A percentile compares a stretch with the other conserved stretches of the same genome.
These are phyloP conservation scores for Ailanthus altissimus DNA, from an alignment of 345 rosid species.

Conservation along the genomic window DNA sequence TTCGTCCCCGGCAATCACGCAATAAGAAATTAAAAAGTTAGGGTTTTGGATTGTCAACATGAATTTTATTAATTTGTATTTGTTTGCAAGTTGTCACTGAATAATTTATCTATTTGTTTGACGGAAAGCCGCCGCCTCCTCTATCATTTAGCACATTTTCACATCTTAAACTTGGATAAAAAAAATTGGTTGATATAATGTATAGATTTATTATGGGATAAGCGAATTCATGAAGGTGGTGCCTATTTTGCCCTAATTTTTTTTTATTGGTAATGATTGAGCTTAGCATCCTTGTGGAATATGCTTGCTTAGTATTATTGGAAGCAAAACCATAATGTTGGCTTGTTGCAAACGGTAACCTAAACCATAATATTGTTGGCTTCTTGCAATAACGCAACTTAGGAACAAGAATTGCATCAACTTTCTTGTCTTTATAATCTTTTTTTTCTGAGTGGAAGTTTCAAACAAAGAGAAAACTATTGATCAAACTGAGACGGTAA, in stretches of 20 bases:
- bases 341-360: neutral
- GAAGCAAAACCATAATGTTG: neutral
- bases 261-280: neutral
- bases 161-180: neutral
- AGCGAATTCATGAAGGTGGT: neutral
- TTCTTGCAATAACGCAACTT: neutral
- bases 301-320: neutral
- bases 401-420: neutral
- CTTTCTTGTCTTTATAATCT: neutral
- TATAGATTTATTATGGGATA: neutral
- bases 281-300: neutral
- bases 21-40: neutral
- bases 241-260: neutral
- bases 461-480: neutral
- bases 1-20: conserved; percentile 23
- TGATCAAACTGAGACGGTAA: neutral
- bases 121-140: conserved; percentile 16
- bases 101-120: conserved; percentile 1
- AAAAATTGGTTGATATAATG: neutral
- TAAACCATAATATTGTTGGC: neutral
- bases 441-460: neutral
- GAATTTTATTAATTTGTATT: neutral
- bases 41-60: no score
- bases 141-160: neutral
- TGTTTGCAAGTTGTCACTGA: conserved; percentile 3